Conservation (phyloP, 305 asterid genomes). For the Solanum hybrid region DNA sequence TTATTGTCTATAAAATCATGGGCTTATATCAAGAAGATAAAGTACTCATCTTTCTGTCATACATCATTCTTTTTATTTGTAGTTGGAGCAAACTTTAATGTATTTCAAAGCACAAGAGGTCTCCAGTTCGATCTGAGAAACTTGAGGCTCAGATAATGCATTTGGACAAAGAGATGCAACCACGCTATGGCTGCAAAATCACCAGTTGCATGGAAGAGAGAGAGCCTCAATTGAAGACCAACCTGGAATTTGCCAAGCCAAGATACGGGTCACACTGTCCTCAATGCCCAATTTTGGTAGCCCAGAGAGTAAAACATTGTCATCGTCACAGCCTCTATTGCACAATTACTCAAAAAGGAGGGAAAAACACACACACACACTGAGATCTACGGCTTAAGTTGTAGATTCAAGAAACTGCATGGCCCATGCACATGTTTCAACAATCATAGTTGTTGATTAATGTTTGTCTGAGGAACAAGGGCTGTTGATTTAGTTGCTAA, state of each 20-base stretch:
- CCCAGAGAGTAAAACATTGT: background rate
- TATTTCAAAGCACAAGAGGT: background rate
- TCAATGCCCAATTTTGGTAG: background rate
- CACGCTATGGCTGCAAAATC: conserved; percentile 20
- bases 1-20: background rate
- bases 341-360: background rate
- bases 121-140: background rate
- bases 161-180: background rate
- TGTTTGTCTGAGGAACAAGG: background rate
- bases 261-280: background rate
- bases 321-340: background rate
- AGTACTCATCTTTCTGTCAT: background rate
- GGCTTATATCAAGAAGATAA: background rate
- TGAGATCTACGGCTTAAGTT: background rate
- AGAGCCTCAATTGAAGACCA: background rate
- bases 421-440: background rate
- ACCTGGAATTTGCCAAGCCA: background rate
- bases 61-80: background rate
- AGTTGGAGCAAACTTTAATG: background rate
- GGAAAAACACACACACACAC: background rate
- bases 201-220: background rate
- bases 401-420: background rate
- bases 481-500: background rate
- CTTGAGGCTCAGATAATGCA: conserved; percentile 9
- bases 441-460: background rate